phyloP scores from a whole-genome alignment of 768 basidiomycete species.

The Hydnum rufescens region DNA sequence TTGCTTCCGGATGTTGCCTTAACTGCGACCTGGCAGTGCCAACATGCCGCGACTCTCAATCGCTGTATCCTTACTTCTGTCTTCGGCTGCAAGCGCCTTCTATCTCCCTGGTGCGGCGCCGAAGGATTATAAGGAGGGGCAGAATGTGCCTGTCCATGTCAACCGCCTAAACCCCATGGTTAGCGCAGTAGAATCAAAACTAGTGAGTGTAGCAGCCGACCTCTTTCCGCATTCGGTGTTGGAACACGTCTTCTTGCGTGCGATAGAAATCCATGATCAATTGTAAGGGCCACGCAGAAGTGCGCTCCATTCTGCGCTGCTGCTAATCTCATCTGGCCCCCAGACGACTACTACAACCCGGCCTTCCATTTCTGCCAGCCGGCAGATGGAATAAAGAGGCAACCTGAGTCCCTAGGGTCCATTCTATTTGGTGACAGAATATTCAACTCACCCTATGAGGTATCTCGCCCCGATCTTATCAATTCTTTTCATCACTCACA shows the following conservation, averaged over 20 bases:
- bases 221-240: constrained; percentile 7
- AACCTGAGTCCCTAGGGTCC: constrained; percentile 75
- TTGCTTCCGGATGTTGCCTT: no score
- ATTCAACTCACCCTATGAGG: constrained; percentile 75
- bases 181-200: constrained; percentile 23
- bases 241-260: constrained; percentile 16
- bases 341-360: constrained; percentile 87
- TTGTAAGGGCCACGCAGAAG: constrained; percentile 27
- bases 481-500: not conserved
- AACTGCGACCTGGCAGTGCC: not conserved
- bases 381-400: constrained; percentile 40
- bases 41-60: not conserved
- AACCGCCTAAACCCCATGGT: constrained; percentile 83
- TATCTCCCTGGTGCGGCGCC: constrained; percentile 84
- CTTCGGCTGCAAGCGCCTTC: constrained; percentile 32
- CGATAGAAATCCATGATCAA: constrained; percentile 76
- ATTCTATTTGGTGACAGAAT: constrained; percentile 96
- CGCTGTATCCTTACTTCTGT: constrained; percentile 3
- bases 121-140: constrained; percentile 52
- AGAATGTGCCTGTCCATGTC: constrained; percentile 61
- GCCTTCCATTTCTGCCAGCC: constrained; percentile 77
- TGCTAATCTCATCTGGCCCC: not conserved
- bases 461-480: constrained; percentile 15
- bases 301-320: not conserved
- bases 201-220: constrained; percentile 12